Evolutionary conservation across 2,329 filamentous ascomycete genomes (phyloP).

Genomic region (Phialemonium atrogriseum): DNA sequence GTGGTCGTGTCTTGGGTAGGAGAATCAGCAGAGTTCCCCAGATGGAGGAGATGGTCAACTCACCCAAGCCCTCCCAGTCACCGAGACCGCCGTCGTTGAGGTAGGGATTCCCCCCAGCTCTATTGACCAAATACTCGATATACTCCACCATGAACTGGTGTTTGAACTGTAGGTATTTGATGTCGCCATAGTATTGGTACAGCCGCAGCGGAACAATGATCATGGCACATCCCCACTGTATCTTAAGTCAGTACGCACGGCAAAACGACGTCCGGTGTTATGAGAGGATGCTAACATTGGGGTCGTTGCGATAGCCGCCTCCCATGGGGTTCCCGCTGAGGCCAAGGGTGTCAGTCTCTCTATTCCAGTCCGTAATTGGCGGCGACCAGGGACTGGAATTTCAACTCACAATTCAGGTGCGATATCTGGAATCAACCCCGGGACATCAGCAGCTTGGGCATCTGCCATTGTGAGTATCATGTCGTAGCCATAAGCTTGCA

Average conservation of each 20-base stretch:
- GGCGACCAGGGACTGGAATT: too few species aligned
- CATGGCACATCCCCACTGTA: slow-evolving; percentile 8
- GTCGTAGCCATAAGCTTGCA: slow-evolving; percentile 8
- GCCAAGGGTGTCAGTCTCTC: neutral
- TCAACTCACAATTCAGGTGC: slow-evolving; percentile 6
- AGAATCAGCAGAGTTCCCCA: neutral
- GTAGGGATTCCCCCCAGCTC: slow-evolving; percentile 4
- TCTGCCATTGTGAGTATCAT: slow-evolving; percentile 9
- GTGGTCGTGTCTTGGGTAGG: slow-evolving; percentile 1
- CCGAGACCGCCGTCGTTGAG: slow-evolving; percentile 9
- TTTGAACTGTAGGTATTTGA: slow-evolving; percentile 2
- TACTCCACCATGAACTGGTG: slow-evolving; percentile 8
- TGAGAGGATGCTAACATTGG: slow-evolving; percentile 3
- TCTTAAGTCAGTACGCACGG: neutral
- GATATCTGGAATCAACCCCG: slow-evolving; percentile 7
- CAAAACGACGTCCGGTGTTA: neutral
- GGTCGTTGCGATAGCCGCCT: slow-evolving; percentile 9
- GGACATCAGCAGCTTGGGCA: slow-evolving; percentile 6
- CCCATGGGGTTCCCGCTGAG: slow-evolving; percentile 4
- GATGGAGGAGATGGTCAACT: neutral
- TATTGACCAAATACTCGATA: slow-evolving; percentile 6
- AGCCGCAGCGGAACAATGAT: slow-evolving; percentile 6
- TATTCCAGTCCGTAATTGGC: neutral
- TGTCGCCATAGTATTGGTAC: slow-evolving; percentile 8
- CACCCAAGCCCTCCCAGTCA: slow-evolving; percentile 4